phyloP scores from a whole-genome alignment of 805 yeast species.

The Ogataea paraovalis region DNA sequence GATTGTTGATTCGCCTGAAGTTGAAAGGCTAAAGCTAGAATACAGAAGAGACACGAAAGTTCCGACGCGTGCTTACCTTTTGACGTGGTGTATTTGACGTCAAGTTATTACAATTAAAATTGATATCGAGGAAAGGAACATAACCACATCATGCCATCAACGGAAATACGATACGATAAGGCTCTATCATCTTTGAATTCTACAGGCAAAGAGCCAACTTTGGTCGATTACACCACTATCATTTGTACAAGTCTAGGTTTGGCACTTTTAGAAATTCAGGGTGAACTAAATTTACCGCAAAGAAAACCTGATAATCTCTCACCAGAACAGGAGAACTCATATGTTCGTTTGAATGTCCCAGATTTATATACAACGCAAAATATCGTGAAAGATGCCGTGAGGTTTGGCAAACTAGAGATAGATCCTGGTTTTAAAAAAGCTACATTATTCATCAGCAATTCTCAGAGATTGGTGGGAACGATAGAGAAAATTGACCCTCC shows the following conservation, averaged over 20 bases:
- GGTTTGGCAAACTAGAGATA: slow-evolving; percentile 46
- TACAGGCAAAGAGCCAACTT: not conserved
- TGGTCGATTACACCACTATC: slow-evolving; percentile 19
- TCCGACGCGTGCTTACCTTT: no score
- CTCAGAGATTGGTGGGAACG: slow-evolving; percentile 65
- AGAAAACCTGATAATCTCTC: slow-evolving; percentile 30
- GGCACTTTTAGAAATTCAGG: slow-evolving; percentile 66
- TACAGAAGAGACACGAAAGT: no score
- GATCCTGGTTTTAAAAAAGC: slow-evolving; percentile 44
- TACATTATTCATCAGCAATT: slow-evolving; percentile 59
- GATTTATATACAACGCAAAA: slow-evolving; percentile 3
- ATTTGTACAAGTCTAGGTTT: slow-evolving; percentile 56
- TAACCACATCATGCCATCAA: slow-evolving; percentile 20
- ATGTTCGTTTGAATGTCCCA: slow-evolving; percentile 29
- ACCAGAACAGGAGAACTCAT: slow-evolving; percentile 33
- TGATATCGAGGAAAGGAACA: no score
- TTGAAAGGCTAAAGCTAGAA: not conserved
- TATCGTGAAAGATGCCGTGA: slow-evolving; percentile 37
- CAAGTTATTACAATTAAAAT: no score
- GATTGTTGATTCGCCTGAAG: not conserved
- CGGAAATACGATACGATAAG: slow-evolving; percentile 14
- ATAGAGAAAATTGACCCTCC: slow-evolving; percentile 61
- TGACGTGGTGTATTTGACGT: no score
- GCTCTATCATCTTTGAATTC: slow-evolving; percentile 12
- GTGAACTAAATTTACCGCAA: slow-evolving; percentile 54